These are phyloP conservation scores for Brassica napus DNA, from an alignment of 345 rosid genomes.

Conservation along the genomic window DNA sequence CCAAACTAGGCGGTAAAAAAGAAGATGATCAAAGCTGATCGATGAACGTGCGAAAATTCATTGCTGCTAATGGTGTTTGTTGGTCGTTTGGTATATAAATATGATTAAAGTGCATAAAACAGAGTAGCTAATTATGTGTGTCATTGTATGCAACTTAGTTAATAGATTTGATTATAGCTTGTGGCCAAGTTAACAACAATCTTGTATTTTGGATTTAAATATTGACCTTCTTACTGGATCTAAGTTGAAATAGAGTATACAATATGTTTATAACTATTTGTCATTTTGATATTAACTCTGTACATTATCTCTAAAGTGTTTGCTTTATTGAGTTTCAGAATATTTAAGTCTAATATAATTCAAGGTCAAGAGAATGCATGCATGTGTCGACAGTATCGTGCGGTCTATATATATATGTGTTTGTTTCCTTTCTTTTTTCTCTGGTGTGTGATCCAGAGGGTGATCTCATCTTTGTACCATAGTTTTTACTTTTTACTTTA, in stretches of 20 bases:
- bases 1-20: neutral
- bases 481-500: neutral
- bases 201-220: conserved; percentile 16
- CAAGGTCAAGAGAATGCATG: neutral
- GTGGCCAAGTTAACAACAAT: conserved; percentile 10
- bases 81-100: conserved; percentile 16
- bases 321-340: neutral
- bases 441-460: neutral
- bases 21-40: neutral
- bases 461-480: neutral
- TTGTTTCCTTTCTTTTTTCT: neutral
- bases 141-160: conserved; percentile 5
- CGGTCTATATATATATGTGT: neutral
- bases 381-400: neutral
- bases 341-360: neutral
- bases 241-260: neutral
- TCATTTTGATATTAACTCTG: neutral
- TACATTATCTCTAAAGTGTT: neutral
- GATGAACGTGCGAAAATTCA: conserved; percentile 13
- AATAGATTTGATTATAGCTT: conserved; percentile 20
- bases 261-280: neutral
- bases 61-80: conserved; percentile 4
- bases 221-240: neutral
- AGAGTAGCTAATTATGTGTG: conserved; percentile 28
- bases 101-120: conserved; percentile 21